Evolutionary conservation across 768 basidiomycete species (phyloP).

Genomic region (Tubosaeta sp.): DNA sequence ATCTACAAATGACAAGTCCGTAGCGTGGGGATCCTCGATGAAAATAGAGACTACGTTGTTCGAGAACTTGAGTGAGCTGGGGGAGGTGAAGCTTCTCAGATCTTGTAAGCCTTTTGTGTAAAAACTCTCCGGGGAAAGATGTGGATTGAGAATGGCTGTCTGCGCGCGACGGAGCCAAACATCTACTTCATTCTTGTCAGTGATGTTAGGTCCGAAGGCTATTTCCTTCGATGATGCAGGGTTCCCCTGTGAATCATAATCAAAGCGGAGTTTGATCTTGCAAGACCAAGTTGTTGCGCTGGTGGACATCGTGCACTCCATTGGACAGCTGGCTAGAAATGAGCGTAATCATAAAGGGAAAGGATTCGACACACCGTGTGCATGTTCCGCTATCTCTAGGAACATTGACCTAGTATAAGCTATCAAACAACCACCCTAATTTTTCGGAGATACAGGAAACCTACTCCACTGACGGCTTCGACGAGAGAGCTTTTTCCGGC

Average conservation of each 20-base stretch:
- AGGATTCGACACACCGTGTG: conserved; percentile 37
- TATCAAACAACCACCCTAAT: neutral
- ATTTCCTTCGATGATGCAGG: conserved; percentile 1
- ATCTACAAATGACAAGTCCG: conserved; percentile 52
- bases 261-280: conserved; percentile 38
- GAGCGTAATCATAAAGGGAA: neutral
- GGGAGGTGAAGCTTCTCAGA: conserved; percentile 20
- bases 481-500: conserved; percentile 60
- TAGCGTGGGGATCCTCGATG: conserved; percentile 40
- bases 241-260: conserved; percentile 29
- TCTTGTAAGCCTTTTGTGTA: conserved; percentile 21
- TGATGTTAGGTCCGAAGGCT: conserved; percentile 16
- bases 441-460: conserved; percentile 8
- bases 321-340: conserved; percentile 41
- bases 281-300: conserved; percentile 39
- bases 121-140: conserved; percentile 15
- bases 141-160: conserved; percentile 38
- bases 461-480: conserved; percentile 52
- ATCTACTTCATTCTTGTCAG: conserved; percentile 33
- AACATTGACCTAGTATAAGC: conserved; percentile 45
- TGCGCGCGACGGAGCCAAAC: conserved; percentile 44
- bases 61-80: conserved; percentile 38
- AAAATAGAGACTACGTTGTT: conserved; percentile 47
- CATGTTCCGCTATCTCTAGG: conserved; percentile 61
- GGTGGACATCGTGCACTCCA: conserved; percentile 49